These are phyloP conservation scores for Geotrichum restrictum DNA, from an alignment of 1,139 yeast species.

Conservation along the genomic window DNA sequence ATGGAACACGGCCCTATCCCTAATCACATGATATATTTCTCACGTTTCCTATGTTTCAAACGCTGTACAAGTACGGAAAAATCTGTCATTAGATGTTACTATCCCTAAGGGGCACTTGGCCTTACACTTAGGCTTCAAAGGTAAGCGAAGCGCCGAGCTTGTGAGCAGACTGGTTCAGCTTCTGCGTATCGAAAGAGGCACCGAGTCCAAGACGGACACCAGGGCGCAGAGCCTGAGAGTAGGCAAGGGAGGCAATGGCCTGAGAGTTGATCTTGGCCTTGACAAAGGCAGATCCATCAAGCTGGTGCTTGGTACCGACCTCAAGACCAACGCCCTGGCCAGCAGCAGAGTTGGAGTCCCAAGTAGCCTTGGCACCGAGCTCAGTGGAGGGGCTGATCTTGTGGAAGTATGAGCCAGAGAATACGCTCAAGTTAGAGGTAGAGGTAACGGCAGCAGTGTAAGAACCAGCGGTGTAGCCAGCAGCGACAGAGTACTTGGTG, in stretches of 20 bases:
- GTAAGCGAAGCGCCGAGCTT: conserved; percentile 94
- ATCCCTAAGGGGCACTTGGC: conserved; percentile 1
- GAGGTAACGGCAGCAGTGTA: conserved; percentile 88
- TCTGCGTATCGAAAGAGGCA: conserved; percentile 93
- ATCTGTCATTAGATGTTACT: neutral
- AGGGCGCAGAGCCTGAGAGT: conserved; percentile 93
- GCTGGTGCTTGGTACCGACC: conserved; percentile 91
- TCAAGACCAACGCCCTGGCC: conserved; percentile 72
- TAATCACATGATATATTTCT: neutral
- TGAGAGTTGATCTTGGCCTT: conserved; percentile 97
- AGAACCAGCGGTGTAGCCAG: conserved; percentile 86
- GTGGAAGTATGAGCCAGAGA: conserved; percentile 97
- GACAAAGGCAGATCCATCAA: conserved; percentile 82
- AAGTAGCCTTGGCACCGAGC: conserved; percentile 97
- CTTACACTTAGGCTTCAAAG: conserved; percentile 81
- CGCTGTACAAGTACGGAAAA: neutral
- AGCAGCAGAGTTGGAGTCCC: conserved; percentile 79
- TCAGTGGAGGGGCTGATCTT: conserved; percentile 85
- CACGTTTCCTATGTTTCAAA: neutral
- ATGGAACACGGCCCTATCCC: neutral
- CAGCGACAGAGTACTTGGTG: conserved; percentile 89
- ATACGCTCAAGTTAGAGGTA: conserved; percentile 82
- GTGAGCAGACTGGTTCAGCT: conserved; percentile 96
- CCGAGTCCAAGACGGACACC: conserved; percentile 98
- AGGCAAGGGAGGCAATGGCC: conserved; percentile 90